A percentile compares a stretch with the other conserved stretches of the same genome.
These are phyloP conservation scores for Helicocarpus griseus DNA, from an alignment of 2,329 filamentous ascomycete species.

Conservation along the genomic window DNA sequence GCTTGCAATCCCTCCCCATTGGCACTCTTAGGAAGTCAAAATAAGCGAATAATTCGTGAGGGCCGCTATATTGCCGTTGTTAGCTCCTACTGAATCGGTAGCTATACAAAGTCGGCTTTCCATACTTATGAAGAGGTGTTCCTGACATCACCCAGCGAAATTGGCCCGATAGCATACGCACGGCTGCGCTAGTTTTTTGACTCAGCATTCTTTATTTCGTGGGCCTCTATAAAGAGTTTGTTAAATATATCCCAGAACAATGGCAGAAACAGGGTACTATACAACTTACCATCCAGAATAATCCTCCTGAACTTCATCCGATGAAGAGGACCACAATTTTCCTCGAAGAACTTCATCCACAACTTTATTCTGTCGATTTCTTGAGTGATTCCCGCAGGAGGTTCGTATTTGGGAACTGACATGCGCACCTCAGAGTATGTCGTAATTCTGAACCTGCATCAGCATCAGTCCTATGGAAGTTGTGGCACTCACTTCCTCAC, in stretches of 20 bases:
- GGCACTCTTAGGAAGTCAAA: conserved; percentile 29
- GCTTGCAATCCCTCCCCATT: conserved; percentile 15
- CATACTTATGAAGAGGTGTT: conserved; percentile 31
- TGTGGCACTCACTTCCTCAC: conserved; percentile 6
- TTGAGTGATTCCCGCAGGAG: conserved; percentile 10
- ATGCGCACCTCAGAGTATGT: conserved; percentile 28
- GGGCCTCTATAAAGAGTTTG: conserved; percentile 19
- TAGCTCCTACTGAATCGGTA: conserved; percentile 1
- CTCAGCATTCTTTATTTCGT: conserved; percentile 27
- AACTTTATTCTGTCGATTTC: conserved; percentile 16
- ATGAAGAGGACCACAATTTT: conserved; percentile 25
- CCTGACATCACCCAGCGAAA: conserved; percentile 31
- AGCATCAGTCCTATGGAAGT: neutral
- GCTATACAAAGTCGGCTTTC: neutral
- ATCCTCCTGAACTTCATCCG: conserved; percentile 27
- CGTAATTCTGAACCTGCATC: conserved; percentile 21
- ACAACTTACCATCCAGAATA: conserved; percentile 30
- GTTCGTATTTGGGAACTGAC: conserved; percentile 22
- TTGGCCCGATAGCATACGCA: conserved; percentile 25
- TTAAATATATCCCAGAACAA: neutral
- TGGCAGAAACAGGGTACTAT: neutral
- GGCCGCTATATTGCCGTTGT: conserved; percentile 13
- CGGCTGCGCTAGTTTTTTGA: conserved; percentile 27
- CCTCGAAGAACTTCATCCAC: conserved; percentile 17
- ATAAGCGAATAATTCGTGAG: conserved; percentile 31